Base-by-base conservation (phyloP, 345 rosid species). In the Sisymbrium altissimum region DNA sequence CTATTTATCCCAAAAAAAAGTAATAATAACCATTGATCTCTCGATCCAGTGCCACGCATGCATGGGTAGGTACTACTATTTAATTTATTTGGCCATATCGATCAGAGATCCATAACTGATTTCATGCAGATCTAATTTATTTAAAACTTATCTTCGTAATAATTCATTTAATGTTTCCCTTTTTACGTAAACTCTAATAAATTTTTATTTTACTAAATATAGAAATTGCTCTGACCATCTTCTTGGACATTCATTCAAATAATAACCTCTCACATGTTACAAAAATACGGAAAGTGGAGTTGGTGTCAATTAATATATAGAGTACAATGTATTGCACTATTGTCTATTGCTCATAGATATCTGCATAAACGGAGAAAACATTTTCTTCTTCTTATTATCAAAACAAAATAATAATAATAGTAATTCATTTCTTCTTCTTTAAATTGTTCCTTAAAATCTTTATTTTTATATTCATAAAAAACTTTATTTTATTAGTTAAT, bases 1-100 rank as follows among this genome's bases (percentile, higher is more conserved):
- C 29, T 57, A 50, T 4, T 25, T 25, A 13, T 25, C 8, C 11
- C 2, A 14, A 6, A 2, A n/a, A 43, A 5, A 1, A 52, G 15
- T 3, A 52, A 2, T 10, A 13, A 17, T 15, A n/a, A 64, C 33
- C 18, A 73, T 56, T 48, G 40, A 48, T 67, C 73, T 39, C 25
- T 44, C 30, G n/a, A n/a, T 25, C 8, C 27, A 48, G 41, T 60
- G 68, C 63, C 73, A 75, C 68, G 68, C 59, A 32, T 50, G 38
- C 68, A 60, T 50, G 36, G 17, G 74, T 75, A 61, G 74, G 74
- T 75, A 61, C 45, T 48, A 23, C 27, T 40, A 40, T 18, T 60
- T 7, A 75, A 75, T 75, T 75, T 68, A 68, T 58, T 61, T 75
- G 70, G 18, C 79, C 69, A 75, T 43, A 69, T 54, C 18, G n/a